These are phyloP conservation scores for Penicillium polonicum DNA, from an alignment of 2,329 filamentous ascomycete genomes.

Conservation along the genomic window DNA sequence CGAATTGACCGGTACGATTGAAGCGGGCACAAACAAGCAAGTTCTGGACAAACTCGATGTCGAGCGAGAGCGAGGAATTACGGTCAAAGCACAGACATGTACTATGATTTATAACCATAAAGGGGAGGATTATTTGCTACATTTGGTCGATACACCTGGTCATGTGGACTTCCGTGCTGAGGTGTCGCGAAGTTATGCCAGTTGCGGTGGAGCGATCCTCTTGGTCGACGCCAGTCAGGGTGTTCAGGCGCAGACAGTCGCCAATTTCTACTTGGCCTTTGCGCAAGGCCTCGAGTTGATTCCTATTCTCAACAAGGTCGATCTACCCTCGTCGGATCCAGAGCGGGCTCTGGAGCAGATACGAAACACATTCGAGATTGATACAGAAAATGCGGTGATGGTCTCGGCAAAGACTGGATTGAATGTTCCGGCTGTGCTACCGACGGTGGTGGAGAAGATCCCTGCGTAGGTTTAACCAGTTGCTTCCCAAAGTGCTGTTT, in stretches of 20 bases:
- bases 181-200: slow-evolving; percentile 92
- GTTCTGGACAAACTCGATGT: slow-evolving; percentile 96
- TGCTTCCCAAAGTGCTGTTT: background rate
- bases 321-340: slow-evolving; percentile 86
- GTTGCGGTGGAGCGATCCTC: slow-evolving; percentile 86
- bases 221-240: slow-evolving; percentile 96
- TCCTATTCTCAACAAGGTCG: slow-evolving; percentile 95
- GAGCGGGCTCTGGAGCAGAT: slow-evolving; percentile 83
- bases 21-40: slow-evolving; percentile 85
- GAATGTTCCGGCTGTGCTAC: slow-evolving; percentile 80
- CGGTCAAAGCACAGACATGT: slow-evolving; percentile 97
- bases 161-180: slow-evolving; percentile 98
- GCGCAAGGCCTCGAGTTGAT: slow-evolving; percentile 82
- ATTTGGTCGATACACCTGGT: slow-evolving; percentile 93
- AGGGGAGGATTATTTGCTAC: slow-evolving; percentile 85
- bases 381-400: slow-evolving; percentile 69
- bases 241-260: slow-evolving; percentile 95
- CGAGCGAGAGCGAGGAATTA: slow-evolving; percentile 92
- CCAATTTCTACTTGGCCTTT: slow-evolving; percentile 97
- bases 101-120: slow-evolving; percentile 92
- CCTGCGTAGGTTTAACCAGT: slow-evolving; percentile 55
- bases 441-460: slow-evolving; percentile 79
- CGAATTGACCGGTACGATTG: slow-evolving; percentile 90
- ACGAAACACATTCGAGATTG: slow-evolving; percentile 80
- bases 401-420: slow-evolving; percentile 93